Percentiles rank a stretch among this genome's conserved stretches.
These are phyloP conservation scores for Aspergillus saccharolyticus DNA, from an alignment of 495 filamentous ascomycete species.

Conservation along the genomic window DNA sequence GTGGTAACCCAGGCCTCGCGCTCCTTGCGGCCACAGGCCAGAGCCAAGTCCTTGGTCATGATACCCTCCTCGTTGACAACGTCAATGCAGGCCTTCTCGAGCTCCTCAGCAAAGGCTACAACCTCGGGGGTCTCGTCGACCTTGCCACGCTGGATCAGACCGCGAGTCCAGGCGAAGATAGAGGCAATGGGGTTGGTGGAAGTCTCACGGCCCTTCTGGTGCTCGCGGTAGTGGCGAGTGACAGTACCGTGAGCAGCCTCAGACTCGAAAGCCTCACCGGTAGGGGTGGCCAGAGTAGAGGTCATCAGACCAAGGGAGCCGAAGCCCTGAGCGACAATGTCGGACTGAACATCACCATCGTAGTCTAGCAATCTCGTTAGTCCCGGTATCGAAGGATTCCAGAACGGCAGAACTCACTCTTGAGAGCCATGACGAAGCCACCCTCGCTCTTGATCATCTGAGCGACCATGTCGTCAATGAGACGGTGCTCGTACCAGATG, in stretches of 20 bases:
- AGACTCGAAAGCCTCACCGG: constrained; percentile 92
- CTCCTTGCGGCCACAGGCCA: constrained; percentile 81
- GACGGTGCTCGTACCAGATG: constrained; percentile 98
- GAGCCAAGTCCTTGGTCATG: constrained; percentile 98
- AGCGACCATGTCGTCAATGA: constrained; percentile 99
- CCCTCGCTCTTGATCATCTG: constrained; percentile 99
- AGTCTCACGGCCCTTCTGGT: constrained; percentile 94
- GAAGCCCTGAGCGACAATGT: constrained; percentile 96
- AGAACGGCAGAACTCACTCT: constrained; percentile 58
- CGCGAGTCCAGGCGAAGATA: constrained; percentile 98
- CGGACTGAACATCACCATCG: constrained; percentile 97
- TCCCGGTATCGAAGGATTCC: not conserved
- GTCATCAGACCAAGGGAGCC: constrained; percentile 98
- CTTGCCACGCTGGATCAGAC: constrained; percentile 85
- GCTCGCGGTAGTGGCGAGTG: constrained; percentile 95
- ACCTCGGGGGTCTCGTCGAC: constrained; percentile 86
- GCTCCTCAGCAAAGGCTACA: constrained; percentile 78
- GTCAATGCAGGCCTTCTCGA: constrained; percentile 93
- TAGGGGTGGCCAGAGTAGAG: constrained; percentile 90
- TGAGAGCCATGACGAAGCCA: constrained; percentile 94
- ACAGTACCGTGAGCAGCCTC: constrained; percentile 98
- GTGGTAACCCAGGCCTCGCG: constrained; percentile 85
- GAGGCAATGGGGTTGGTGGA: constrained; percentile 98
- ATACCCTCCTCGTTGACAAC: constrained; percentile 88
- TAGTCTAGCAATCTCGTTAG: constrained; percentile 59